Conservation (phyloP, 352 stramenopile genomes). For the Pythium angustatum region DNA sequence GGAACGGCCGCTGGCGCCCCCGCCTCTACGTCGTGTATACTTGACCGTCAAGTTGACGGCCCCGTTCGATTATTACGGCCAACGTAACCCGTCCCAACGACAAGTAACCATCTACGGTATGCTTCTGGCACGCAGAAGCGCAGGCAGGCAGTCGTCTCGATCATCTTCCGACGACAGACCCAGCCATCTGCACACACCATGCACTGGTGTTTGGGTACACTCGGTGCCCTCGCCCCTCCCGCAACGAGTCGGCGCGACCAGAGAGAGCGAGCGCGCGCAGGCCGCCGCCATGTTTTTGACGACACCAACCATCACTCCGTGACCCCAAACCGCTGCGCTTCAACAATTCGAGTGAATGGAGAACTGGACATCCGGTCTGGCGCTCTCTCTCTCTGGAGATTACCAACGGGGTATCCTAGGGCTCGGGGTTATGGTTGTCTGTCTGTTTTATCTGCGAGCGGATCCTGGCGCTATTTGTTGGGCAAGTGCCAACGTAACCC, state of each 20-base stretch:
- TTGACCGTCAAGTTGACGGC: too few species aligned
- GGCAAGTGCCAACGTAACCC: background rate
- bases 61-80: too few species aligned
- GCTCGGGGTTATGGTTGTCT: slow-evolving; percentile 11
- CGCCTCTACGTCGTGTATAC: background rate
- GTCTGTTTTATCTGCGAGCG: slow-evolving; percentile 4
- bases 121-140: too few species aligned
- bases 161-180: too few species aligned
- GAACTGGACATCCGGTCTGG: slow-evolving; percentile 23
- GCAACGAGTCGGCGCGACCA: background rate
- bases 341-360: background rate
- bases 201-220: too few species aligned
- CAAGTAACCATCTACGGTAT: too few species aligned
- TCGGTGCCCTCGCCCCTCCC: too few species aligned
- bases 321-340: slow-evolving; percentile 1
- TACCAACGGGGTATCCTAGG: background rate
- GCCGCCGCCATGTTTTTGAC: background rate
- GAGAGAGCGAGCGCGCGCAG: background rate
- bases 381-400: background rate
- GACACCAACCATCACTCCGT: slow-evolving; percentile 4
- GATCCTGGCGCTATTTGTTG: slow-evolving; percentile 2
- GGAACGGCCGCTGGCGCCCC: background rate
- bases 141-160: too few species aligned
- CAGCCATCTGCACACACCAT: too few species aligned
- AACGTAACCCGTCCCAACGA: too few species aligned